Conservation (phyloP, 768 basidiomycete species). For the Rhizopogon rudus region DNA sequence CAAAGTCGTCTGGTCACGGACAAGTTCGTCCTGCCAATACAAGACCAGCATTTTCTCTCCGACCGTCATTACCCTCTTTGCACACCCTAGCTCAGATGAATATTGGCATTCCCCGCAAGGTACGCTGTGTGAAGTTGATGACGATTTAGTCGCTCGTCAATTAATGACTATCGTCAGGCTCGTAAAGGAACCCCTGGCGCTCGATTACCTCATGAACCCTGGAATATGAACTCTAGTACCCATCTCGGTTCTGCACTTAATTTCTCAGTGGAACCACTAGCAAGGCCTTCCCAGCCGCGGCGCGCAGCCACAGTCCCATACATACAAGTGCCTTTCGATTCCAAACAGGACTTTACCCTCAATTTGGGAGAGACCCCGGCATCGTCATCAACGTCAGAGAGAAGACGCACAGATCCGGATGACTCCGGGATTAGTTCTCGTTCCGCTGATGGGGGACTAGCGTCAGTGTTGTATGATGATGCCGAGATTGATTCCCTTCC, state of each 20-base stretch:
- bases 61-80: constrained; percentile 40
- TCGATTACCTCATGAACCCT: constrained; percentile 38
- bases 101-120: constrained; percentile 33
- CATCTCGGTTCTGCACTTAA: not conserved
- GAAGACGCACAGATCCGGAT: constrained; percentile 3
- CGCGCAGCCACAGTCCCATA: not conserved
- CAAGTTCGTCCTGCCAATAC: constrained; percentile 37
- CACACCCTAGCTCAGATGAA: constrained; percentile 32
- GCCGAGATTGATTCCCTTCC: constrained; percentile 29
- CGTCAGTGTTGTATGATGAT: constrained; percentile 13
- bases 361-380: not conserved
- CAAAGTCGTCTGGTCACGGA: constrained; percentile 28
- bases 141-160: not conserved
- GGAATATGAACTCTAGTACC: constrained; percentile 26
- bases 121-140: constrained; percentile 10
- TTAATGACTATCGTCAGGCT: constrained; percentile 20
- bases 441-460: constrained; percentile 11
- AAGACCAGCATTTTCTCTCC: constrained; percentile 33
- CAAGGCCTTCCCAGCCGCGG: constrained; percentile 1
- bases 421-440: constrained; percentile 1
- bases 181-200: constrained; percentile 39
- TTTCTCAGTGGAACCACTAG: constrained; percentile 4
- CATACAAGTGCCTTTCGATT: not conserved
- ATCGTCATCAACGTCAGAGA: constrained; percentile 7
- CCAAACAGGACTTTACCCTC: not conserved